Evolutionary conservation across 352 stramenopile species (phyloP).

Genomic region (Phytopythium chamaehyphon): DNA sequence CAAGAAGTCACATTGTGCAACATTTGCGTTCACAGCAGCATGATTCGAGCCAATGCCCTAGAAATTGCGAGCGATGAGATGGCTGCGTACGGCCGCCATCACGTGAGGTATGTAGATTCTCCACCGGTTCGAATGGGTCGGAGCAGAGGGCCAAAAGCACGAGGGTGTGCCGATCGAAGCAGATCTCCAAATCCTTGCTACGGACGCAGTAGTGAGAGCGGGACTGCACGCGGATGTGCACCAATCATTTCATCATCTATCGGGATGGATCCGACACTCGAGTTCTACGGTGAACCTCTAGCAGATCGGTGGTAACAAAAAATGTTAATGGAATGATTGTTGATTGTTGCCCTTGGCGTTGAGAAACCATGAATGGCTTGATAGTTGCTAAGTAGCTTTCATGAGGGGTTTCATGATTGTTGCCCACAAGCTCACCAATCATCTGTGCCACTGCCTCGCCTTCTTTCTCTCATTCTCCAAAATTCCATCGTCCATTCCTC

Average conservation of each 20-base stretch:
- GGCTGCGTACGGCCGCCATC: conserved; percentile 9
- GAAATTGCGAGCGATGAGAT: conserved; percentile 37
- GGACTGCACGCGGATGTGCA: not conserved
- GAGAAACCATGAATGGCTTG: not conserved
- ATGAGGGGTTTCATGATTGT: not conserved
- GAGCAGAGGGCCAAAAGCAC: not conserved
- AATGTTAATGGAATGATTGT: not conserved
- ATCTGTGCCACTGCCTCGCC: too few species aligned
- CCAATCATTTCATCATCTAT: not conserved
- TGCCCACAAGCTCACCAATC: too few species aligned
- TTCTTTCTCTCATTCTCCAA: too few species aligned
- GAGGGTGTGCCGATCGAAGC: not conserved
- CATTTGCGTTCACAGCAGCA: conserved; percentile 33
- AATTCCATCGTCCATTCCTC: too few species aligned
- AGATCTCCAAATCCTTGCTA: conserved; percentile 3
- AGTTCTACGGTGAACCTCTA: conserved; percentile 5
- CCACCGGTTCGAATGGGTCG: conserved; percentile 12
- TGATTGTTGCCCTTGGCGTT: conserved; percentile 2
- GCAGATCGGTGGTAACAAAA: conserved; percentile 3
- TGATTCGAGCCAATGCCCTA: conserved; percentile 25
- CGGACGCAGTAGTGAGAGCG: not conserved
- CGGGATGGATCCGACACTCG: not conserved
- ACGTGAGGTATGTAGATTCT: conserved; percentile 14
- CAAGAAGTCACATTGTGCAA: conserved; percentile 35
- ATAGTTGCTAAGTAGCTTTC: not conserved